Evolutionary conservation across 495 filamentous ascomycete genomes (phyloP).

Genomic region (Tuber calosporum): DNA sequence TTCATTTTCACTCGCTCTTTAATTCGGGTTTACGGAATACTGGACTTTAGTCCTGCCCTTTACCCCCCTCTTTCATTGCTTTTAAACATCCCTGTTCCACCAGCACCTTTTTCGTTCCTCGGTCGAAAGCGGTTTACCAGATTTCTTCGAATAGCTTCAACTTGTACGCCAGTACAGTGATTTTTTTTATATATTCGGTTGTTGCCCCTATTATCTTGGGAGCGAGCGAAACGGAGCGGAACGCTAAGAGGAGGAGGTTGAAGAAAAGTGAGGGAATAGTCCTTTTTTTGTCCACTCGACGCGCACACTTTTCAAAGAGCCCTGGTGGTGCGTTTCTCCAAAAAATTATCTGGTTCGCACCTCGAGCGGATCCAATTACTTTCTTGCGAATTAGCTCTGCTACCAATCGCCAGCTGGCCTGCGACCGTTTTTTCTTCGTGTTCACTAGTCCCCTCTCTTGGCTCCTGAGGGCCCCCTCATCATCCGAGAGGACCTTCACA

Average conservation of each 20-base stretch:
- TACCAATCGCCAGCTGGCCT: conserved; percentile 33
- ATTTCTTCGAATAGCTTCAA: background rate
- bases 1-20: conserved; percentile 6
- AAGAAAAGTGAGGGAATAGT: background rate
- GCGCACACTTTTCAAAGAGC: conserved; percentile 2
- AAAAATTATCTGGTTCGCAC: conserved; percentile 13
- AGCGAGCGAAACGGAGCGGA: background rate
- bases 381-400: conserved; percentile 19
- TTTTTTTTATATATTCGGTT: background rate
- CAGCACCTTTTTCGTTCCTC: conserved; percentile 20
- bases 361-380: conserved; percentile 7
- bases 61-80: conserved; percentile 21
- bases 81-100: conserved; percentile 13
- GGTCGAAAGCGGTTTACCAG: background rate
- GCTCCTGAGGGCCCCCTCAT: conserved; percentile 15
- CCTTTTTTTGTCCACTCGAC: background rate
- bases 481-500: conserved; percentile 18
- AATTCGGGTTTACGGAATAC: conserved; percentile 24
- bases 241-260: background rate
- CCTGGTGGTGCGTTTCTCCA: conserved; percentile 21
- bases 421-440: conserved; percentile 24
- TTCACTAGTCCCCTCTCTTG: conserved; percentile 29
- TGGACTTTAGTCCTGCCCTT: conserved; percentile 10
- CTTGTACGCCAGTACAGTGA: background rate
- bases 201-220: background rate